A percentile compares a stretch with the other conserved stretches of the same genome.
phyloP scores from a whole-genome alignment of 768 basidiomycete genomes.

The Agaricus bisporus region DNA sequence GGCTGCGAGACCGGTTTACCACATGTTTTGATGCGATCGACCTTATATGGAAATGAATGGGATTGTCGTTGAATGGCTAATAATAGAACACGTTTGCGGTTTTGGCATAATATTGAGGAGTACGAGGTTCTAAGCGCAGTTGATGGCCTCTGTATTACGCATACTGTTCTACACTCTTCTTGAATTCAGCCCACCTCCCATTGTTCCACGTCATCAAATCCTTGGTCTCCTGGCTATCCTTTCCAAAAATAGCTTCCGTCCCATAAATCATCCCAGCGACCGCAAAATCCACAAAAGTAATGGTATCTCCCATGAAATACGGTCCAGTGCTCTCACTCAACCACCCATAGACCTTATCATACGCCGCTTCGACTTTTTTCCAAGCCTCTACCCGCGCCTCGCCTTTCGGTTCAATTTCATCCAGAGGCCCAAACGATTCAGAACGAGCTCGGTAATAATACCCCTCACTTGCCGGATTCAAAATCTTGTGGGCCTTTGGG shows the following conservation, averaged over 20 bases:
- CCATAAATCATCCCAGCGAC: conserved; percentile 2
- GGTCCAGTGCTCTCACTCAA: not conserved
- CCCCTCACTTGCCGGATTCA: conserved; percentile 8
- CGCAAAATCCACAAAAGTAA: conserved; percentile 12
- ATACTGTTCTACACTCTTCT: conserved; percentile 10
- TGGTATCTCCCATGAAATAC: conserved; percentile 7
- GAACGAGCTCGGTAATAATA: conserved; percentile 4
- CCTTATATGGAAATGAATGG: too few relatives aligned
- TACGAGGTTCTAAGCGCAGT: too few relatives aligned
- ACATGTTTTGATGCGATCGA: too few relatives aligned
- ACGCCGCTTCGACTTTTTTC: conserved; percentile 1
- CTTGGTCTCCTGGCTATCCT: conserved; percentile 15
- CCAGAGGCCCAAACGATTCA: not conserved
- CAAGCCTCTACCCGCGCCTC: conserved; percentile 1
- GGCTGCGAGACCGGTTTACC: too few relatives aligned
- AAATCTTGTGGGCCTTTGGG: not conserved
- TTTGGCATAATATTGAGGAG: too few relatives aligned
- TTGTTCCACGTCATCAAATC: conserved; percentile 16
- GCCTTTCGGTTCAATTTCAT: not conserved
- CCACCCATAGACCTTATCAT: conserved; percentile 7
- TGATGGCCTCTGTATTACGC: not conserved
- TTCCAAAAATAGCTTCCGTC: conserved; percentile 11
- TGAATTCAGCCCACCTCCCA: conserved; percentile 14
- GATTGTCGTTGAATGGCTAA: too few relatives aligned
- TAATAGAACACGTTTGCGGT: too few relatives aligned